Conservation (phyloP, 2,329 filamentous ascomycete species). For the Leptographium flavum region DNA sequence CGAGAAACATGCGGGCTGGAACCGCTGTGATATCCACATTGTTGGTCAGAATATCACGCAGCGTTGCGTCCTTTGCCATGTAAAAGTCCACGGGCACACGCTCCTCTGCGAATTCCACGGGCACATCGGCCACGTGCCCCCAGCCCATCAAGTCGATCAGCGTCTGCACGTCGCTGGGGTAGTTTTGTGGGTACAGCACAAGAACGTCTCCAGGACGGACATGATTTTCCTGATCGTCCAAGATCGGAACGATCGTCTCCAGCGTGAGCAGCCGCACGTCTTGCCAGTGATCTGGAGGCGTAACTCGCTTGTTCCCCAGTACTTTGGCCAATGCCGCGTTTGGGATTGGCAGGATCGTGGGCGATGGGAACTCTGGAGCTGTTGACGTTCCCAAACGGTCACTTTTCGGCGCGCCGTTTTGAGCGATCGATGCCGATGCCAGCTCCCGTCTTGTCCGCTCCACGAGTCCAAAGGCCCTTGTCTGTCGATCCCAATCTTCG, state of each 20-base stretch:
- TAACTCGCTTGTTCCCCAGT: slow-evolving; percentile 55
- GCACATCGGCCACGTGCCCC: slow-evolving; percentile 55
- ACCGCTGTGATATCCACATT: slow-evolving; percentile 84
- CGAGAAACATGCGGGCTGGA: slow-evolving; percentile 76
- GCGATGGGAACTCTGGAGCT: slow-evolving; percentile 13
- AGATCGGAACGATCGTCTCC: slow-evolving; percentile 20
- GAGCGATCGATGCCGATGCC: slow-evolving; percentile 11
- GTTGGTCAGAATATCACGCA: slow-evolving; percentile 64
- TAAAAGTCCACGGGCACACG: slow-evolving; percentile 5
- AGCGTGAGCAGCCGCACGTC: slow-evolving; percentile 76
- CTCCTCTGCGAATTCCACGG: slow-evolving; percentile 36
- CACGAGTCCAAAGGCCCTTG: slow-evolving; percentile 10
- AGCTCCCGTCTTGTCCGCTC: not conserved
- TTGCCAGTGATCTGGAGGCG: slow-evolving; percentile 71
- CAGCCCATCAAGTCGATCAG: slow-evolving; percentile 72
- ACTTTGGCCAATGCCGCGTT: slow-evolving; percentile 43
- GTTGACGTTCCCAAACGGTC: slow-evolving; percentile 13
- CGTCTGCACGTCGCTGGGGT: slow-evolving; percentile 60
- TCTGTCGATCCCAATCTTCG: slow-evolving; percentile 12
- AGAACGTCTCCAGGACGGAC: slow-evolving; percentile 64
- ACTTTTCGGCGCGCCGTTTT: slow-evolving; percentile 15
- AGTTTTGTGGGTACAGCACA: slow-evolving; percentile 78
- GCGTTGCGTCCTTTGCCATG: slow-evolving; percentile 31
- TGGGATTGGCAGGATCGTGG: slow-evolving; percentile 39
- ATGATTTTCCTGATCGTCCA: slow-evolving; percentile 12